Evolutionary conservation across 2,329 filamentous ascomycete species (phyloP).

Genomic region (Pseudocercospora pini-densiflorae): DNA sequence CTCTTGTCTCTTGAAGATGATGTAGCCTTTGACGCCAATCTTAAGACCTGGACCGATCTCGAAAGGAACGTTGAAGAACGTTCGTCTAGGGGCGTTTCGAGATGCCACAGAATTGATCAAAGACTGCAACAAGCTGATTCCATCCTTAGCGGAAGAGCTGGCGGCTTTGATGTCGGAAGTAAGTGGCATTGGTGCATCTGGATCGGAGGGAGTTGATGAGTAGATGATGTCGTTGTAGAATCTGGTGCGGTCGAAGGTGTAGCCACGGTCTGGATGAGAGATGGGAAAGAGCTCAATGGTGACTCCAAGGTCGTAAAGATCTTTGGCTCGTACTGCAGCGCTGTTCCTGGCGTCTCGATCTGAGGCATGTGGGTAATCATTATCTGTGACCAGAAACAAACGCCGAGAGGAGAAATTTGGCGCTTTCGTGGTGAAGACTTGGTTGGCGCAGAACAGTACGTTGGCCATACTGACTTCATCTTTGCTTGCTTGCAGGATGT

Average conservation of each 20-base stretch:
- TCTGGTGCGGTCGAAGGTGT: slow-evolving; percentile 77
- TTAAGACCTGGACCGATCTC: slow-evolving; percentile 83
- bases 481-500: slow-evolving; percentile 70
- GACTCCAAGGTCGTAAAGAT: slow-evolving; percentile 91
- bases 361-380: slow-evolving; percentile 79
- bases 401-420: slow-evolving; percentile 91
- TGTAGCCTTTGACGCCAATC: slow-evolving; percentile 93
- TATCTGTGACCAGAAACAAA: slow-evolving; percentile 95
- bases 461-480: slow-evolving; percentile 81
- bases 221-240: slow-evolving; percentile 99
- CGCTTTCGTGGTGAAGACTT: slow-evolving; percentile 93
- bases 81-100: slow-evolving; percentile 81
- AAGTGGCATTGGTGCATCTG: slow-evolving; percentile 65
- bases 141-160: slow-evolving; percentile 71
- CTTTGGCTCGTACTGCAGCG: slow-evolving; percentile 86
- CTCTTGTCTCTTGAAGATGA: slow-evolving; percentile 81
- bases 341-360: slow-evolving; percentile 75
- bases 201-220: slow-evolving; percentile 69
- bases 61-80: slow-evolving; percentile 84
- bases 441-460: slow-evolving; percentile 91
- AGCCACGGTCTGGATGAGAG: slow-evolving; percentile 61
- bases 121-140: slow-evolving; percentile 76
- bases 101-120: slow-evolving; percentile 89
- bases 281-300: slow-evolving; percentile 94
- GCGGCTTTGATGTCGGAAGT: slow-evolving; percentile 56